phyloP scores from a whole-genome alignment of 306 rosid genomes.

The Casuarina equisetifolia region DNA sequence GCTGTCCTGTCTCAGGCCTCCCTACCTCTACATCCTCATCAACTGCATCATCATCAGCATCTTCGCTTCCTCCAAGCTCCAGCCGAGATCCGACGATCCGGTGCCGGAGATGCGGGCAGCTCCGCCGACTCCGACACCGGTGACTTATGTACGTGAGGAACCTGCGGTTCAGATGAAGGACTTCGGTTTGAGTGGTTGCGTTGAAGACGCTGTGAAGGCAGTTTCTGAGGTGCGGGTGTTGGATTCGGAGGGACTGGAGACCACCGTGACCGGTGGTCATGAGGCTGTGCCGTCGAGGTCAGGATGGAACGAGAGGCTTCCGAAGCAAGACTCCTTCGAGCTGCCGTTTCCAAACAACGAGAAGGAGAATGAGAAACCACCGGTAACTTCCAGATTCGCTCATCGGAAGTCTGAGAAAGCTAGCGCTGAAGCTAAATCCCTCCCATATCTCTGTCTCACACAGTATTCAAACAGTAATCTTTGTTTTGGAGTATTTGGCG shows the following conservation, averaged over 20 bases:
- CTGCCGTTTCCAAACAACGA: constrained; percentile 34
- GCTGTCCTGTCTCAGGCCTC: constrained; percentile 67
- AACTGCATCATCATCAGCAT: constrained; percentile 84
- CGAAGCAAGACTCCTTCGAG: constrained; percentile 51
- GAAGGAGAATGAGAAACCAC: constrained; percentile 69
- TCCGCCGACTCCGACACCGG: neutral
- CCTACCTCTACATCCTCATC: constrained; percentile 71
- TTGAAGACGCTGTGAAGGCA: constrained; percentile 17
- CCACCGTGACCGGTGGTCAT: constrained; percentile 9
- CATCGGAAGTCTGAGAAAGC: constrained; percentile 57
- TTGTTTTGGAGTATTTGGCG: neutral
- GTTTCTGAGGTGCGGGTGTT: neutral
- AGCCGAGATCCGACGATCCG: constrained; percentile 1
- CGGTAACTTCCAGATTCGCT: constrained; percentile 53
- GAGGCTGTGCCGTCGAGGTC: constrained; percentile 11
- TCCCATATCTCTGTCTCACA: neutral
- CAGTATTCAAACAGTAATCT: neutral
- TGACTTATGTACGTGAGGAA: neutral
- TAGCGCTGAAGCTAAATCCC: constrained; percentile 64
- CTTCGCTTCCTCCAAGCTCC: constrained; percentile 71
- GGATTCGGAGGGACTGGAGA: constrained; percentile 22
- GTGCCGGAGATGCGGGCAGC: neutral
- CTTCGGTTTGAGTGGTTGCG: constrained; percentile 14
- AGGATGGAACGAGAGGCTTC: constrained; percentile 16
- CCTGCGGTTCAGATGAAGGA: neutral